Evolutionary conservation across 768 basidiomycete genomes (phyloP), one percentile per base, ranked within the genome.

Genomic region (Russula lepida): DNA sequence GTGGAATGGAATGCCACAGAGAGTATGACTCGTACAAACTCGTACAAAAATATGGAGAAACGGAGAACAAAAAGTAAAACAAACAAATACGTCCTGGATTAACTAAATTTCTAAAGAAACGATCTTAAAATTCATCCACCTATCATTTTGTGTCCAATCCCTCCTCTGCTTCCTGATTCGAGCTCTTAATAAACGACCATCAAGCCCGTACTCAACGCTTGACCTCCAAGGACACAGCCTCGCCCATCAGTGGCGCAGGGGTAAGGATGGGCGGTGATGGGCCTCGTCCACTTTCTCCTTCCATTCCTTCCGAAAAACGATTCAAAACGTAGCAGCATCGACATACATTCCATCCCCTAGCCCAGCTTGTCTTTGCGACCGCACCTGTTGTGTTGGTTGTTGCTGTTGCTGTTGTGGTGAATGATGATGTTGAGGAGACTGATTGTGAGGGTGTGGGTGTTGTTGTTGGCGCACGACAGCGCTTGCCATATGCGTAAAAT

Each of bases 401-500:
- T n/a, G 23, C 2, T 35, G 52, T 15, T 15, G n/a, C 5, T 55
- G 59, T 8, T 2, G 44, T 30, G 61, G 56, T 17, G 55, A 51
- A 23, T 56, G 61, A 19, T 62, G 60, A n/a, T n/a, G n/a, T n/a
- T n/a, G n/a, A n/a, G n/a, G n/a, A n/a, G 41, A 9, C n/a, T 44
- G 41, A n/a, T 13, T 47, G 46, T 33, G 37, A 2, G 21, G 37
- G 21, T 53, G 62, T 13, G 43, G 33, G 4, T 62, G 59, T 39
- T 60, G 60, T 13, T 64, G 56, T n/a, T 59, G 46, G 28, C 73
- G 74, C 23, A 68, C 67, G 27, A 73, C 54, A n/a, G 69, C 67
- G 25, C 69, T 73, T 28, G 70, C 69, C 78, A 79, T 79, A 59
- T 79, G 75, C 47, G 74, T 68, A 58, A 77, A 72, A 32, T 74